Evolutionary conservation across 2,329 filamentous ascomycete species (phyloP).

Genomic region (Piedraia hortae): DNA sequence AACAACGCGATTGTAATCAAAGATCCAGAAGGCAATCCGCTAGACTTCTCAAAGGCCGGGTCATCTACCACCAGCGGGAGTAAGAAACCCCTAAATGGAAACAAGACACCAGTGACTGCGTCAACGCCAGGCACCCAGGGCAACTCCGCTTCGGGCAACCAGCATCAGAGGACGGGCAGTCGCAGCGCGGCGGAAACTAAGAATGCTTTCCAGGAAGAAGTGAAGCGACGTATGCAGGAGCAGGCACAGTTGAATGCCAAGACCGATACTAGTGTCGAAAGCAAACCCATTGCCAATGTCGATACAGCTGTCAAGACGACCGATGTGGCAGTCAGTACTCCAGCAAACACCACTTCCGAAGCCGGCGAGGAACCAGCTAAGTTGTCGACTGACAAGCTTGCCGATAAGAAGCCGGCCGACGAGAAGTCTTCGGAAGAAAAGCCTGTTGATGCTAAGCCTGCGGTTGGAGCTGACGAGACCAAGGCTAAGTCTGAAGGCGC

Average conservation of each 20-base stretch:
- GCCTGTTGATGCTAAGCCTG: background rate
- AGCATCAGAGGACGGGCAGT: constrained; percentile 46
- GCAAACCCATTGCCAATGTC: constrained; percentile 2
- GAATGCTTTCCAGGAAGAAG: constrained; percentile 36
- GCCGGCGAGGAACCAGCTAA: constrained; percentile 2
- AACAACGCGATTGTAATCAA: constrained; percentile 62
- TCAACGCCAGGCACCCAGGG: constrained; percentile 45
- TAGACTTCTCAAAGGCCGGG: constrained; percentile 36
- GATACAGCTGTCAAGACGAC: constrained; percentile 19
- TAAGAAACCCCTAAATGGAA: constrained; percentile 23
- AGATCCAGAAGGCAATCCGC: constrained; percentile 48
- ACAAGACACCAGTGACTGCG: constrained; percentile 33
- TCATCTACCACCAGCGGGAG: constrained; percentile 29
- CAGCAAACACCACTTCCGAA: too few species aligned
- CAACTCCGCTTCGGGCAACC: constrained; percentile 40
- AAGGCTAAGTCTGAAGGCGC: constrained; percentile 30
- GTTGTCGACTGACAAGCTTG: constrained; percentile 1
- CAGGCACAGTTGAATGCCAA: constrained; percentile 13
- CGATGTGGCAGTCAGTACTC: background rate
- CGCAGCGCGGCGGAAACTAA: constrained; percentile 39
- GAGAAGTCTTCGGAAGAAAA: constrained; percentile 1
- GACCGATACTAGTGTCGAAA: constrained; percentile 1
- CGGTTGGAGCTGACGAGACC: constrained; percentile 11
- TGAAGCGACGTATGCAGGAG: constrained; percentile 24
- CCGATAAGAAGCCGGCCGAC: constrained; percentile 30